These are phyloP conservation scores for Brasenia schreberi DNA, from an alignment of 164 flowering plant species.

Conservation along the genomic window DNA sequence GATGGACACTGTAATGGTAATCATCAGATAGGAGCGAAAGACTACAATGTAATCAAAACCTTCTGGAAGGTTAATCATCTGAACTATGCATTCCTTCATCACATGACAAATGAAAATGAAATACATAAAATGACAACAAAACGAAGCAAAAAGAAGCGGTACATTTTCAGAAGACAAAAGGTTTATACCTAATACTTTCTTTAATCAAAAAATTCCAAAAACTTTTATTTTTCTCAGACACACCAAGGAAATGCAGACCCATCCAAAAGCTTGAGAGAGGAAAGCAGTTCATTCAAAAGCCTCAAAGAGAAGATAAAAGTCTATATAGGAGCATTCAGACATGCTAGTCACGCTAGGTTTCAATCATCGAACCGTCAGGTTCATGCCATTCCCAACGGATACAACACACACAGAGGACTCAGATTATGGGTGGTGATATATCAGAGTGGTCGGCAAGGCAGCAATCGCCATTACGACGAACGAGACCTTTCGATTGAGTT, in stretches of 20 bases:
- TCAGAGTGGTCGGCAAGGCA: slow-evolving; percentile 17
- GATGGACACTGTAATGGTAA: no score
- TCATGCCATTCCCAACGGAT: not conserved
- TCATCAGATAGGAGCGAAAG: no score
- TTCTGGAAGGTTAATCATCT: no score
- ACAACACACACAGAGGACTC: slow-evolving; percentile 6
- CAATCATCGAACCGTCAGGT: slow-evolving; percentile 6
- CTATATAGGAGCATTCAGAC: slow-evolving; percentile 8
- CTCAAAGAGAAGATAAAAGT: slow-evolving; percentile 10
- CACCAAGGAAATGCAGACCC: not conserved
- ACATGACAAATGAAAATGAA: no score
- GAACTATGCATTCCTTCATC: no score
- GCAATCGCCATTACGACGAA: slow-evolving; percentile 22
- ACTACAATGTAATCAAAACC: no score
- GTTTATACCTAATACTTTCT: no score
- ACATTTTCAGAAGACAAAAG: no score
- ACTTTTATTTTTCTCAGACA: not conserved
- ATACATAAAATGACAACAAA: no score
- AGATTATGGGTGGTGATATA: slow-evolving; percentile 18
- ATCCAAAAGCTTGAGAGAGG: not conserved
- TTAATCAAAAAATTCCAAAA: not conserved
- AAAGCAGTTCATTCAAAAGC: not conserved
- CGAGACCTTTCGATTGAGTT: slow-evolving; percentile 29
- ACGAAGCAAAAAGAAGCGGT: no score
- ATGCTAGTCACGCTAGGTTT: slow-evolving; percentile 10